These are phyloP conservation scores for Penicillium silybi DNA, from an alignment of 495 filamentous ascomycete species.

Conservation along the genomic window DNA sequence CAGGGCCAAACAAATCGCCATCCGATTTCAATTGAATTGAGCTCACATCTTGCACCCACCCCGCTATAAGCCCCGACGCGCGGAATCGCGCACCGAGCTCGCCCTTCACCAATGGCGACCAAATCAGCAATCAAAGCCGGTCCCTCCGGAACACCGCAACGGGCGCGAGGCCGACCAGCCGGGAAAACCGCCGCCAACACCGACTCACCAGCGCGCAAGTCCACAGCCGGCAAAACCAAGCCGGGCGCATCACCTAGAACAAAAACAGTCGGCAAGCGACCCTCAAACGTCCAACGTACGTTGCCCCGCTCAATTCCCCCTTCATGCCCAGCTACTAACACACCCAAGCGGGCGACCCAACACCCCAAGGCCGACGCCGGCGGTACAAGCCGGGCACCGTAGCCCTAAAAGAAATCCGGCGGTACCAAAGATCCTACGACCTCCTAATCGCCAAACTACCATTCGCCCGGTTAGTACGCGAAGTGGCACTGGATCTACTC, in stretches of 20 bases:
- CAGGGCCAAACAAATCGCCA: background rate
- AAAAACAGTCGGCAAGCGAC: conserved; percentile 19
- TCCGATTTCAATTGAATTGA: conserved; percentile 3
- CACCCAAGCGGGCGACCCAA: conserved; percentile 63
- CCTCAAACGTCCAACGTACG: conserved; percentile 41
- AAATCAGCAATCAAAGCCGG: conserved; percentile 9
- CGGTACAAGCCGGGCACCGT: conserved; percentile 83
- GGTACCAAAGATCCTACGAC: conserved; percentile 78
- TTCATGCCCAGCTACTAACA: background rate
- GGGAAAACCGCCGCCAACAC: background rate
- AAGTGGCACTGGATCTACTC: conserved; percentile 65
- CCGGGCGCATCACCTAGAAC: conserved; percentile 6
- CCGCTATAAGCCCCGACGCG: background rate
- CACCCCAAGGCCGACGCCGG: conserved; percentile 56
- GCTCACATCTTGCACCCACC: background rate
- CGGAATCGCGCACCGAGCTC: background rate
- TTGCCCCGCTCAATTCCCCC: background rate
- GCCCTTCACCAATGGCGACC: conserved; percentile 16
- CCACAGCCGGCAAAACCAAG: conserved; percentile 2
- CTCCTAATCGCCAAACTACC: conserved; percentile 77
- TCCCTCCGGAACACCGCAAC: background rate
- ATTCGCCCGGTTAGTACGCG: conserved; percentile 84
- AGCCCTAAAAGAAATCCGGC: conserved; percentile 81
- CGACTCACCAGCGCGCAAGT: conserved; percentile 16
- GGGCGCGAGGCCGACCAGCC: background rate